Base-by-base conservation (phyloP, 2,329 filamentous ascomycete genomes). In the Diaporthe batatas region DNA sequence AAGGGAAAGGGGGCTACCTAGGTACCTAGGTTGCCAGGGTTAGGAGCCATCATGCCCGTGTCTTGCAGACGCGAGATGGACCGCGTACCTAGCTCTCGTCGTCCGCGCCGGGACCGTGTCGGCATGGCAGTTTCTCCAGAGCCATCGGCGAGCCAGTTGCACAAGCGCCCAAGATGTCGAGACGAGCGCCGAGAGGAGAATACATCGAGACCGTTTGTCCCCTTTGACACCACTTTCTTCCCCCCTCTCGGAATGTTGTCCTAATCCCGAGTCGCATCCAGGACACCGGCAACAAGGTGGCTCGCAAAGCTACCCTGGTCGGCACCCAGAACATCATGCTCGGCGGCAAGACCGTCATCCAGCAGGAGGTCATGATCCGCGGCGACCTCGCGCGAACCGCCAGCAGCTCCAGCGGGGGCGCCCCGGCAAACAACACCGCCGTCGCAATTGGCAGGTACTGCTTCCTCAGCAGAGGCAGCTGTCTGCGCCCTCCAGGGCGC, bases 251-350 rank as follows among this genome's bases (percentile, higher is more conserved):
- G 29, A n/a, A 16, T 25, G 6, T 21, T 11, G 6, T 53, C 18
- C 71, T 42, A 12, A 65, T 29, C 57, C 34, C 53, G 58, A 62
- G 49, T 57, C 34, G 44, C 69, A 1, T 34, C 25, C 77, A 97
- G 95, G 96, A 98, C 84, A 98, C 95, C 3, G 96, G 96, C 77
- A 99, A 99, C 89, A 98, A 98, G 86, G 96, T 99, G 79, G 96
- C 95, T 51, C 94, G 96, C 77, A 94, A 94, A 77, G 94, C 94
- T 75, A 92, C 93, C 80, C 94, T 99, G 77, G 93, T 97, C 79
- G 96, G 96, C 79, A 98, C 96, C 29, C 95, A 97, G 78, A 97
- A 98, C 84, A 98, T 99, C 84, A 98, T 98, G 83, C 92, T 99
- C 2, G 96, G 95, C 77, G 96, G 96, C 75, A 97, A 94, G 84